Conservation (phyloP, 306 rosid species). For the Malus sylvestris region DNA sequence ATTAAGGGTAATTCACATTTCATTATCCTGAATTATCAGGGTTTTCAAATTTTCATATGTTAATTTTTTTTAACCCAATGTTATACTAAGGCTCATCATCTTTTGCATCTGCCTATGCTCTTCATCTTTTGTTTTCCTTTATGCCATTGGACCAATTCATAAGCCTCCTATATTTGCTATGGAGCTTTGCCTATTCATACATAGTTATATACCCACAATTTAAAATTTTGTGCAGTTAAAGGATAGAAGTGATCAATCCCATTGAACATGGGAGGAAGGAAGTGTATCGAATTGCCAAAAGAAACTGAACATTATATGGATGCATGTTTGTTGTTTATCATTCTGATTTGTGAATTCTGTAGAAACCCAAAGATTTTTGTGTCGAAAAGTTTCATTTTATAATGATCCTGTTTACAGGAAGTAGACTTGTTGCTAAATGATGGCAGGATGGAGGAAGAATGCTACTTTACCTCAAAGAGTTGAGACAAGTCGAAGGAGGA, state of each 20-base stretch:
- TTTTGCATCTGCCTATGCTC: too few species aligned
- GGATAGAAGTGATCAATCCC: slow-evolving; percentile 82
- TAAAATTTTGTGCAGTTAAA: slow-evolving; percentile 54
- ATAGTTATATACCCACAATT: not conserved
- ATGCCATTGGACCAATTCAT: too few species aligned
- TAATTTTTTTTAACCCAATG: too few species aligned
- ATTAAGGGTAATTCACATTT: too few species aligned
- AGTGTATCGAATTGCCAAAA: slow-evolving; percentile 63
- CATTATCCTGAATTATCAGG: too few species aligned
- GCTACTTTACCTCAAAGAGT: slow-evolving; percentile 75
- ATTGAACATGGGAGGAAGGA: slow-evolving; percentile 95
- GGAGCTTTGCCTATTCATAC: not conserved
- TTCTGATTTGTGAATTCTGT: slow-evolving; percentile 10
- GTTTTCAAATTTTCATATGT: too few species aligned
- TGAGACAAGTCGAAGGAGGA: slow-evolving; percentile 89
- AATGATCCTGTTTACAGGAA: too few species aligned
- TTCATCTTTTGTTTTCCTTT: too few species aligned
- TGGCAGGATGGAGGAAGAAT: slow-evolving; percentile 93
- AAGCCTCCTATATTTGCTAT: too few species aligned
- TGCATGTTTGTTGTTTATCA: slow-evolving; percentile 9
- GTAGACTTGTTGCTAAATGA: slow-evolving; percentile 43
- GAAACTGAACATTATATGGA: too few species aligned
- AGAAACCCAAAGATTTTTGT: not conserved
- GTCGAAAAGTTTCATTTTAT: too few species aligned
- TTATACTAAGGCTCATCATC: too few species aligned